phyloP scores from a whole-genome alignment of 129 eudicot genomes.

The Escallonia herrerae region DNA sequence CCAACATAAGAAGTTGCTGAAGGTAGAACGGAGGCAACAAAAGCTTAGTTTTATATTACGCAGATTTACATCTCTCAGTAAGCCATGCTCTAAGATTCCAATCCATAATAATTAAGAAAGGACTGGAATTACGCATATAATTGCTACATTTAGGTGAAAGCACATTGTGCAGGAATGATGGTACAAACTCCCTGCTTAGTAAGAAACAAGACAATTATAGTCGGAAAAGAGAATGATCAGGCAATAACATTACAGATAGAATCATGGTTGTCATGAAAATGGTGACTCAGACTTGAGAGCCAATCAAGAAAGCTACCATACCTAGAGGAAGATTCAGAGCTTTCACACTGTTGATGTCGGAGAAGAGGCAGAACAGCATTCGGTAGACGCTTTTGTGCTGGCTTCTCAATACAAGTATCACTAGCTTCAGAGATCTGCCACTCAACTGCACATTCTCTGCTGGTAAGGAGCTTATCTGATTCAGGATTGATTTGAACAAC shows the following conservation, averaged over 20 bases:
- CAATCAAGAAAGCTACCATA: slow-evolving; percentile 15
- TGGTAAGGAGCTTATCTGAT: slow-evolving; percentile 27
- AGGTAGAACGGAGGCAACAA: too few species aligned
- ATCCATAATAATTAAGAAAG: too few species aligned
- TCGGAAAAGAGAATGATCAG: not conserved
- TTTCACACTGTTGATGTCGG: slow-evolving; percentile 62
- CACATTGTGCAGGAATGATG: not conserved
- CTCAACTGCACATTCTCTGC: slow-evolving; percentile 27
- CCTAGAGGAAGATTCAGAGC: slow-evolving; percentile 93
- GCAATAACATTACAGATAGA: not conserved
- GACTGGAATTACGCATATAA: too few species aligned
- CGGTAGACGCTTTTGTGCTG: slow-evolving; percentile 47
- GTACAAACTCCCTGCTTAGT: not conserved
- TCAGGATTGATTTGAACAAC: slow-evolving; percentile 23
- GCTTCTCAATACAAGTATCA: slow-evolving; percentile 31
- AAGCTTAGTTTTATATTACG: too few species aligned
- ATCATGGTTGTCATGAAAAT: too few species aligned
- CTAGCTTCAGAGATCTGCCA: slow-evolving; percentile 26
- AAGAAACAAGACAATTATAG: too few species aligned
- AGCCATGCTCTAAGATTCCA: too few species aligned
- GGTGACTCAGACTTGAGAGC: not conserved
- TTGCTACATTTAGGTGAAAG: slow-evolving; percentile 1
- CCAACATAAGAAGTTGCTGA: too few species aligned
- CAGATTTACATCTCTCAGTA: too few species aligned
- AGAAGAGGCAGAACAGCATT: slow-evolving; percentile 63